Base-by-base conservation (phyloP, 305 asterid species). In the Plantago lanceolata region DNA sequence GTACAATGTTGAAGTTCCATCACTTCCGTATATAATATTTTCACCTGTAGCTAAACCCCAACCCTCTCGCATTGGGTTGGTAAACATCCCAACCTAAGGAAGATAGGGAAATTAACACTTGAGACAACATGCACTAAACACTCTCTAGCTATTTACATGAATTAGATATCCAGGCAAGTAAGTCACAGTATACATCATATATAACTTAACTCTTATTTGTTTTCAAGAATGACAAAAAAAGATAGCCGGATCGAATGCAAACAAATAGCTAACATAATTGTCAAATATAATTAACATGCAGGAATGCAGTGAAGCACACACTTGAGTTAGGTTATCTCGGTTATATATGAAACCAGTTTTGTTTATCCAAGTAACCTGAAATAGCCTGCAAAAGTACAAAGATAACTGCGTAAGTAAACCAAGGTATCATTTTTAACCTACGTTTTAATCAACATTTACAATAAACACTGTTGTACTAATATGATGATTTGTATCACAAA, bases 11-110 rank as follows among this genome's bases (percentile, higher is more conserved):
- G 97, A 90, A 71, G 84, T 75, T 78, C 97, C 97, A 75, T 90
- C 97, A 68, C 87, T 84, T 71, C 97, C 97, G 69, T 79, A 87
- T 65, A 90, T n/a, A 57, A 82, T 60, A 75, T 78, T 66, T 57
- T 81, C 93, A 68, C 87, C 84, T 60, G 95, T 87, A 67, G 97
- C 90, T 74, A 87, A 76, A 35, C 96, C 97, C 97, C 97, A 90
- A 37, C 97, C 97, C 76, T 90, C 97, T 75, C 74, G 58, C 97
- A 90, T 90, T 63, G 75, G 84, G 72, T 84, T 82, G 43, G 75
- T 71, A 63, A 87, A 90, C 45, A 49, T 76, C 59, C 47, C 66
- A 68, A 78, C 67, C 97, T 87, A 85, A 73, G 75, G 44, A 54
- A 37, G 68, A 70, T 57, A 57, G 29, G 24, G 9, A 68, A n/a